Evolutionary conservation across 306 rosid species (phyloP), one percentile per base, ranked within the genome.

Genomic region (Adenanthera pavonina): DNA sequence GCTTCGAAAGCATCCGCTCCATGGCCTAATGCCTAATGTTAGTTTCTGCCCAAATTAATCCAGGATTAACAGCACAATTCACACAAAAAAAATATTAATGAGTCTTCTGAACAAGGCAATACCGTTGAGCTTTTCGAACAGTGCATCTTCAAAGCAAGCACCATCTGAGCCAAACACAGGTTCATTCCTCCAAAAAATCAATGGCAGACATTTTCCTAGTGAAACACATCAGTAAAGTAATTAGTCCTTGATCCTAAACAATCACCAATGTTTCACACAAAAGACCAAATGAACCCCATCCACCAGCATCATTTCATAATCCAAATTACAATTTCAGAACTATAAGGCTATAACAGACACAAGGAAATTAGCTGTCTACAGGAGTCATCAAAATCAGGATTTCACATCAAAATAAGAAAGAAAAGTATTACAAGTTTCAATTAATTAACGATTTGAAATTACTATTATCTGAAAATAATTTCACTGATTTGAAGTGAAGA

Each of bases 191-290:
- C 6, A 48, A 20, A 40, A 43, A 17, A 6, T 56, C 12, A 3
- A 34, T 0, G 7, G 60, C 12, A 46, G 72, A 61, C 34, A 57
- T 59, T 33, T 47, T 34, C 80, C 80, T 47, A 34, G 80, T 17
- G 5, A 62, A 47, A 33, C 19, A 33, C 13, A 10, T 19, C 8
- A 17, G 34, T 34, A 62, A 75, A 35, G 17, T 82, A 38, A 35
- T 33, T 17, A 73, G 77, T 56, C 30, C 65, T 35, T 9, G 34
- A 53, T 53, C 35, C 53, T 16, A 40, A 54, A 74, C 7, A 20
- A n/a, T 33, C 59, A 13, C 7, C 35, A 13, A n/a, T 1, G 1
- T 2, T 44, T 69, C 53, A 5, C 74, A 43, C 15, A 43, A 25
- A 25, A 54, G 6, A 25, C 10, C 40, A 12, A 14, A 46, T 20